Conservation (phyloP, 2,329 filamentous ascomycete genomes). For the Apiospora arundinis region DNA sequence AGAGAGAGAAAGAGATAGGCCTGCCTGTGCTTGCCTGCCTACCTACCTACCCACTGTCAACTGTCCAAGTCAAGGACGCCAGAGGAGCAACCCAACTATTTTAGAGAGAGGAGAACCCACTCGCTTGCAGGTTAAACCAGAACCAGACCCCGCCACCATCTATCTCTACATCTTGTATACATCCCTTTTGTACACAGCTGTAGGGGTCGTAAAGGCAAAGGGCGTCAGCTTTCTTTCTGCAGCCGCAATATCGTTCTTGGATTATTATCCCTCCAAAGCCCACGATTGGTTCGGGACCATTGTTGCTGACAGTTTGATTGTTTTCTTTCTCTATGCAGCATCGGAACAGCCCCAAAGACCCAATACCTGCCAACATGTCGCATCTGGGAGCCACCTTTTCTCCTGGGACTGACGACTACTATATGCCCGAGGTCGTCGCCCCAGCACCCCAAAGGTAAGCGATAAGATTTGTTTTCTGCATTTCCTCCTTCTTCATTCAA, state of each 20-base stretch:
- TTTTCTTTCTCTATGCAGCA: constrained; percentile 40
- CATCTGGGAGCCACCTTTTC: constrained; percentile 64
- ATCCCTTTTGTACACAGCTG: constrained; percentile 1
- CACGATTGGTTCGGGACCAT: constrained; percentile 15
- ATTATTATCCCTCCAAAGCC: background rate
- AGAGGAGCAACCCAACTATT: constrained; percentile 9
- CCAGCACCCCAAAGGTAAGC: constrained; percentile 63
- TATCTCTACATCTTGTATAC: background rate
- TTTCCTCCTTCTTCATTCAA: constrained; percentile 24
- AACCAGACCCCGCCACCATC: constrained; percentile 18
- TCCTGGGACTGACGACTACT: constrained; percentile 65
- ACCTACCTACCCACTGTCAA: too few species aligned
- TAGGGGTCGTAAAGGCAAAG: constrained; percentile 8
- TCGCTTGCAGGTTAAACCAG: constrained; percentile 14
- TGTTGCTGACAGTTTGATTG: constrained; percentile 23
- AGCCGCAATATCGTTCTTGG: constrained; percentile 13
- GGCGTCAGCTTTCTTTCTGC: constrained; percentile 14
- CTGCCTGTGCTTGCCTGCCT: background rate
- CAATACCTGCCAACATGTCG: constrained; percentile 48
- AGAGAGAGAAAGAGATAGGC: too few species aligned
- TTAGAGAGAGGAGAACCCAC: constrained; percentile 16
- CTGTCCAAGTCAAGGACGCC: background rate
- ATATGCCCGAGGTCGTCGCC: constrained; percentile 65
- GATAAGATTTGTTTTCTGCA: constrained; percentile 28
- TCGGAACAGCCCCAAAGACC: constrained; percentile 37